Base-by-base conservation (phyloP, 2,329 filamentous ascomycete genomes). In the Orbilia blumenaviensis region DNA sequence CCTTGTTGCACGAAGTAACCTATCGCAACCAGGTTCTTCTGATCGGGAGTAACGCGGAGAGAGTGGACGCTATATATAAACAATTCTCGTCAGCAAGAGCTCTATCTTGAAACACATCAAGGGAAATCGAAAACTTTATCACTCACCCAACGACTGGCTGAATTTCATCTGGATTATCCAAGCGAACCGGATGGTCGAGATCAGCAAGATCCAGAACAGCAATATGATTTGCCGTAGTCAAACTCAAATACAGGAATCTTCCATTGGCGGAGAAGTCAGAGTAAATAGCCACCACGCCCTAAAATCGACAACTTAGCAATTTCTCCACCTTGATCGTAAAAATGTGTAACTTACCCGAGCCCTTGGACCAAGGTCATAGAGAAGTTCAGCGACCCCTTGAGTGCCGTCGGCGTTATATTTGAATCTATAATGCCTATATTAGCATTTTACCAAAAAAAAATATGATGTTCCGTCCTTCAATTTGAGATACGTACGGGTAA, bases 1-100 rank as follows among this genome's bases (percentile, higher is more conserved):
- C 88, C 88, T 8, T 85, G 87, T 82, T 90, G 88, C 1, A 90
- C 87, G 79, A 90, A 90, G 83, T 90, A 90, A 62, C 89, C 88
- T n/a, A 87, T 89, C 12, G 89, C 87, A 1, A 89, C 84, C 14
- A 90, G 81, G 80, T 89, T 87, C 84, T 88, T 88, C 84, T 89
- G 87, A 78, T 89, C 88, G 0, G 88, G 88, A 3, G 87, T 86
- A 73, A 90, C 84, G 83, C 89, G 90, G 83, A 90, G 83, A 79
- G 89, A 90, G 83, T 90, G 88, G 0, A 88, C 88, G 0, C 88
- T 66, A 12, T 16, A 41, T 38, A 14, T 4, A 54, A 41, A 12
- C 9, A 2, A 10, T 54, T 21, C n/a, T n/a, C n/a, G n/a, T n/a
- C n/a, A n/a, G n/a, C n/a, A n/a, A n/a, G n/a, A n/a, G n/a, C n/a